phyloP scores from a whole-genome alignment of 805 yeast species.

The Pichia manshurica region DNA sequence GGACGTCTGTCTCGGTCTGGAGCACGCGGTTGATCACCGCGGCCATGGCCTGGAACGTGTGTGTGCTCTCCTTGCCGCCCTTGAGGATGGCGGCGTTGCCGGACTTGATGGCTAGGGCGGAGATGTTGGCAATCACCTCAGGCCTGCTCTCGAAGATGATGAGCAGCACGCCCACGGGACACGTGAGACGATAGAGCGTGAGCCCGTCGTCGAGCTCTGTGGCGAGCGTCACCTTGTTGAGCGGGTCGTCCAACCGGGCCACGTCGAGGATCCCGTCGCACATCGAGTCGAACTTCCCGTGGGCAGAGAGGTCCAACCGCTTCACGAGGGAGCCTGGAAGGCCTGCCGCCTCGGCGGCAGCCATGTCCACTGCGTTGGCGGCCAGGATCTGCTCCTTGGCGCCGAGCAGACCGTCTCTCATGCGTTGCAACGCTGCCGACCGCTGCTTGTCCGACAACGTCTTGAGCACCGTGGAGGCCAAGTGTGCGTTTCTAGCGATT shows the following conservation, averaged over 20 bases:
- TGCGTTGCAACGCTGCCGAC: conserved; percentile 62
- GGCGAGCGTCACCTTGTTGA: conserved; percentile 82
- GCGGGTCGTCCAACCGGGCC: conserved; percentile 82
- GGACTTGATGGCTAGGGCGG: conserved; percentile 91
- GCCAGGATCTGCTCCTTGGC: conserved; percentile 56
- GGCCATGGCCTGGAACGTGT: conserved; percentile 82
- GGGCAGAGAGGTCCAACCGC: conserved; percentile 73
- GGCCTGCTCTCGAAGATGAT: conserved; percentile 96
- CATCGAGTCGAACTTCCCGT: conserved; percentile 90
- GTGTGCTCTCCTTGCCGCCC: conserved; percentile 91
- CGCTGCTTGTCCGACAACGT: conserved; percentile 70
- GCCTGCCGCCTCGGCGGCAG: conserved; percentile 54
- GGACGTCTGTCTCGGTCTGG: conserved; percentile 57
- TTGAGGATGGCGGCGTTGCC: conserved; percentile 95
- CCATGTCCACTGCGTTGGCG: conserved; percentile 75
- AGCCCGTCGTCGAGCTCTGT: conserved; percentile 86
- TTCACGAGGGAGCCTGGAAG: conserved; percentile 71
- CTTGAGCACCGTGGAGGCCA: conserved; percentile 79
- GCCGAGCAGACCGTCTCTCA: conserved; percentile 61
- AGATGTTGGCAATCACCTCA: conserved; percentile 96
- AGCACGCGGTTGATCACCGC: conserved; percentile 59
- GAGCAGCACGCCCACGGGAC: conserved; percentile 91
- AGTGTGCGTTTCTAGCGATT: conserved; percentile 75
- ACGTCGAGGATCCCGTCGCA: conserved; percentile 92
- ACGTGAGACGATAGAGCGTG: conserved; percentile 72